These are phyloP conservation scores for Jamesozyma lodderae DNA, from an alignment of 805 yeast species.

Conservation along the genomic window DNA sequence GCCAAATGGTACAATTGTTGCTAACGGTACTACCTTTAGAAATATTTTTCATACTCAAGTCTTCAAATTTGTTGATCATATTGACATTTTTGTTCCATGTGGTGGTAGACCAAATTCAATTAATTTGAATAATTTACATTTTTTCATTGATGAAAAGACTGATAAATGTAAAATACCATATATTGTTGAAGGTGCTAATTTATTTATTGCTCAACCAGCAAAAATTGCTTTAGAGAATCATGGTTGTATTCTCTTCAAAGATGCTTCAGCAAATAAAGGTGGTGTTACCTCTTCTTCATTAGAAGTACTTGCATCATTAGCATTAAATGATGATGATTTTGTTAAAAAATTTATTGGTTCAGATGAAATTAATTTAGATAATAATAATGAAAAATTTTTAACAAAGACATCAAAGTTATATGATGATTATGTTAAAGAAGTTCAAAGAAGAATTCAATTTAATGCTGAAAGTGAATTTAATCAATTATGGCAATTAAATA, in stretches of 20 bases:
- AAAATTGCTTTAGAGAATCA: constrained; percentile 78
- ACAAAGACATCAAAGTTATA: constrained; percentile 39
- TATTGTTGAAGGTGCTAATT: constrained; percentile 95
- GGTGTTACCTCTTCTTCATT: constrained; percentile 96
- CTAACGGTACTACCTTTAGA: constrained; percentile 84
- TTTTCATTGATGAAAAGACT: constrained; percentile 61
- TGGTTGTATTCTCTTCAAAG: constrained; percentile 83
- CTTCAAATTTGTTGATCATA: constrained; percentile 50
- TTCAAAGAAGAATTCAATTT: constrained; percentile 60
- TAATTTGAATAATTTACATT: constrained; percentile 71
- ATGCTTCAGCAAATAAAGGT: constrained; percentile 95
- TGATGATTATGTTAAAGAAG: constrained; percentile 73
- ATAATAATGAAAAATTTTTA: neutral
- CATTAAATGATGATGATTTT: constrained; percentile 80
- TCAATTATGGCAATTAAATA: constrained; percentile 72
- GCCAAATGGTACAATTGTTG: constrained; percentile 65
- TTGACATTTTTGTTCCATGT: constrained; percentile 91
- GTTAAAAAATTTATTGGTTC: constrained; percentile 55
- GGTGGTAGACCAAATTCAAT: constrained; percentile 98
- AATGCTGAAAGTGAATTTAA: constrained; percentile 84
- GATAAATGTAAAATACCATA: constrained; percentile 74
- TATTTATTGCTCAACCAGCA: constrained; percentile 91
- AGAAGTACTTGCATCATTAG: constrained; percentile 89
- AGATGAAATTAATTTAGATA: constrained; percentile 1
- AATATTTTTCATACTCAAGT: constrained; percentile 78